These are phyloP conservation scores for Leccinum uliginosum DNA, from an alignment of 768 basidiomycete species.

Conservation along the genomic window DNA sequence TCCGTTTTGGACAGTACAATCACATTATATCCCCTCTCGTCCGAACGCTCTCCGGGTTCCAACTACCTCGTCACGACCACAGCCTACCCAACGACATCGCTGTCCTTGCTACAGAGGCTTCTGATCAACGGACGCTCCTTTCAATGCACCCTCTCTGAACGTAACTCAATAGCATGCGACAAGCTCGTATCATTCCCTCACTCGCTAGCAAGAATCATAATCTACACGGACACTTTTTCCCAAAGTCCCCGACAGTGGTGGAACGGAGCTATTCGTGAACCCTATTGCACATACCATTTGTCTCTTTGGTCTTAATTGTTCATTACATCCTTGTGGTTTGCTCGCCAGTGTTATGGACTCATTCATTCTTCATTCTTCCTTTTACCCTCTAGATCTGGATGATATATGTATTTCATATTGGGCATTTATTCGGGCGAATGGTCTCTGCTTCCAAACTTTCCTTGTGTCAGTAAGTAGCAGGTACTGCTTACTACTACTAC, in stretches of 20 bases:
- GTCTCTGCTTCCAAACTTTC: neutral
- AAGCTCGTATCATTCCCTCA: neutral
- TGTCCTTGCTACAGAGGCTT: neutral
- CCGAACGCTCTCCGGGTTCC: neutral
- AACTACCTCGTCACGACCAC: neutral
- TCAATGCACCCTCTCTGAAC: neutral
- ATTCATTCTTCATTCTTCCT: neutral
- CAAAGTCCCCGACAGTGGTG: neutral
- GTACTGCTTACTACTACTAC: neutral
- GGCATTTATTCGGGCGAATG: neutral
- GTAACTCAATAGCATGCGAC: constrained; percentile 1
- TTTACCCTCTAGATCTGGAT: constrained; percentile 1
- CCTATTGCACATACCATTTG: constrained; percentile 3
- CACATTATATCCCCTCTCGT: neutral
- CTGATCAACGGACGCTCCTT: neutral
- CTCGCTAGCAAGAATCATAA: constrained; percentile 11
- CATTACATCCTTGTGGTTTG: neutral
- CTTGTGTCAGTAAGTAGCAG: neutral
- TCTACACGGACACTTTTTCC: constrained; percentile 1
- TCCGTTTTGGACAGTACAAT: neutral
- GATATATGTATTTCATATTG: neutral
- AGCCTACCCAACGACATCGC: neutral
- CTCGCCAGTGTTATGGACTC: neutral
- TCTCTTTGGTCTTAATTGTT: constrained; percentile 1
- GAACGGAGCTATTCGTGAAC: neutral